Percentiles rank a stretch among this genome's conserved stretches.
Evolutionary conservation across 495 filamentous ascomycete species (phyloP).

Genomic region (Hapsidospora chrysogenum): DNA sequence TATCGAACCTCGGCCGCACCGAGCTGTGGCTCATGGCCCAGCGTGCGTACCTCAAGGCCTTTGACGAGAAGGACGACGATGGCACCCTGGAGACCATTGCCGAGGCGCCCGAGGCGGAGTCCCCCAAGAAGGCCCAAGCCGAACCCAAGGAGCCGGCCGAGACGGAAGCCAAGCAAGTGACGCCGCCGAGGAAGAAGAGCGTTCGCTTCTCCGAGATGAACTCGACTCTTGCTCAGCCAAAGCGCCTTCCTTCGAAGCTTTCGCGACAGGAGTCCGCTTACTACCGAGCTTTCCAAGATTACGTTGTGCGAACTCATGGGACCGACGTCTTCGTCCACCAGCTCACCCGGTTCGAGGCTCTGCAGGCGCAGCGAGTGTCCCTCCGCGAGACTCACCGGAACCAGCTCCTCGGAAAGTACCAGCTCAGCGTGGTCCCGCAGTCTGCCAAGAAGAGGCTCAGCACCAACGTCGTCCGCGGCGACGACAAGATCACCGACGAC

Average conservation of each 20-base stretch:
- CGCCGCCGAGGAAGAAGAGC: constrained; percentile 44
- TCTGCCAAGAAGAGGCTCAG: constrained; percentile 41
- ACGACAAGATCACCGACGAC: constrained; percentile 33
- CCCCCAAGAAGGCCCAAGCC: constrained; percentile 10
- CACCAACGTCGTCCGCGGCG: constrained; percentile 38
- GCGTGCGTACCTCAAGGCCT: constrained; percentile 53
- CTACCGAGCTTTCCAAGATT: constrained; percentile 72
- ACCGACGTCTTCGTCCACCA: constrained; percentile 72
- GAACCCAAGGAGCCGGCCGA: constrained; percentile 12
- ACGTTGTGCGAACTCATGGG: constrained; percentile 37
- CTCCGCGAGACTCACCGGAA: constrained; percentile 46
- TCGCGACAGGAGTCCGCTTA: constrained; percentile 62
- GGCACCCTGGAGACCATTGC: constrained; percentile 5
- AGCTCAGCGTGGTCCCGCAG: constrained; percentile 38
- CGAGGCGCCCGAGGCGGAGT: constrained; percentile 7
- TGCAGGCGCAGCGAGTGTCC: constrained; percentile 64
- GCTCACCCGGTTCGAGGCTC: constrained; percentile 70
- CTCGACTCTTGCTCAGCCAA: constrained; percentile 26
- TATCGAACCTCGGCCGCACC: constrained; percentile 62
- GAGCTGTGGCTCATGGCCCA: constrained; percentile 69
- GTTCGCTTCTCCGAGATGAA: constrained; percentile 57
- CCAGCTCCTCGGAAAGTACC: constrained; percentile 63
- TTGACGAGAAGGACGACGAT: constrained; percentile 20
- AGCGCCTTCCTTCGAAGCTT: constrained; percentile 26
- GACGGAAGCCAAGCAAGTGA: constrained; percentile 5